Evolutionary conservation across 371 early-diverging fungal species (phyloP), one percentile per base, ranked within the genome.

Genomic region (Lichtheimia ornata): DNA sequence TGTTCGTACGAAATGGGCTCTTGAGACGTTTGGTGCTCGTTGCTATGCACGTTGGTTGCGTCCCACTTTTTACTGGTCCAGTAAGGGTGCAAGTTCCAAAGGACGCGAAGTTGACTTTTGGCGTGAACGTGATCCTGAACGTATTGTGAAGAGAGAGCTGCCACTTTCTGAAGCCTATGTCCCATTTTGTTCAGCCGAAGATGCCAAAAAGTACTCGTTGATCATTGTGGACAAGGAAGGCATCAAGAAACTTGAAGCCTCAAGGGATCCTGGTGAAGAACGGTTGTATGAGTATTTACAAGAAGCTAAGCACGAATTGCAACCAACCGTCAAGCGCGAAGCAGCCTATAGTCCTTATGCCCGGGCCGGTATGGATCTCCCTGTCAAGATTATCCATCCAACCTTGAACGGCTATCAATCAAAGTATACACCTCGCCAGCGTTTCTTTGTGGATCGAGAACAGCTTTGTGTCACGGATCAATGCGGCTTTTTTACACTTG

Each of bases 331-430:
- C 2, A 74, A 77, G 7, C 62, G 65, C 14, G 72, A 75, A 4
- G 64, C 84, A 2, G 84, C 79, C 2, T 82, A 68, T 65, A 84
- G 86, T 47, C 79, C 80, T 6, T 83, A 75, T 28, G 81, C 74
- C 42, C 80, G 84, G 43, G 83, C 79, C 63, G 88, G 88, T 0
- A 62, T 72, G 17, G 79, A 83, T 27, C 56, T 74, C 0, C 68
- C 74, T 1, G 76, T 79, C 35, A 88, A 88, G 52, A 76, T 88
- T 15, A 67, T 88, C 3, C 84, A 84, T 59, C 88, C 88, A 0
- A 85, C 85, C 70, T 85, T 86, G 57, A 84, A 81, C 63, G 86
- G 88, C 3, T 86, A 88, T 59, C 85, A 84, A 58, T 79, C 84
- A 4, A 62, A 66, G 1, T 75, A 84, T 1, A 84, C 85, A 41